A percentile compares a stretch with the other conserved stretches of the same genome.
These are phyloP conservation scores for Verticillium nonalfalfae DNA, from an alignment of 2,329 filamentous ascomycete genomes.

Conservation along the genomic window DNA sequence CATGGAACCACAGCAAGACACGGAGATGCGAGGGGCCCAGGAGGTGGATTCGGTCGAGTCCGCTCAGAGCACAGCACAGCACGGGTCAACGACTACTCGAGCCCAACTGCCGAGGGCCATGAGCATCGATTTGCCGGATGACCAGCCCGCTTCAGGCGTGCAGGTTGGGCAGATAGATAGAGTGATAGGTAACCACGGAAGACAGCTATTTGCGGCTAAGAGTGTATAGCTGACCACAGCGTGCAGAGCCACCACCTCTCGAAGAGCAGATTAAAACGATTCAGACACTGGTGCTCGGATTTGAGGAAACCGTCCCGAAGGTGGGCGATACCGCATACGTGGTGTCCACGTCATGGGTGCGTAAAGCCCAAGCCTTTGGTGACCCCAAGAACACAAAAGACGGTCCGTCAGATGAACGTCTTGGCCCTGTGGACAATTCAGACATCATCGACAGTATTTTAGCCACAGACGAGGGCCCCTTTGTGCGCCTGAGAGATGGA, in stretches of 20 bases:
- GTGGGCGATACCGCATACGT: conserved; percentile 73
- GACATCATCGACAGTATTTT: conserved; percentile 65
- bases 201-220: too few relatives aligned
- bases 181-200: neutral
- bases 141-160: neutral
- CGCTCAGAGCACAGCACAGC: conserved; percentile 1
- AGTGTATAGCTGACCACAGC: neutral
- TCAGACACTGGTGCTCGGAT: conserved; percentile 49
- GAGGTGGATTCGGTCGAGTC: neutral
- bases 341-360: conserved; percentile 75
- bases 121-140: conserved; percentile 28
- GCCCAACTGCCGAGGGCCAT: conserved; percentile 27
- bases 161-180: conserved; percentile 3
- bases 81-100: conserved; percentile 3
- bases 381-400: conserved; percentile 49
- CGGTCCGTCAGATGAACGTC: conserved; percentile 51
- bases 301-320: conserved; percentile 44
- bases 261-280: conserved; percentile 67
- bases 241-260: conserved; percentile 27
- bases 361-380: conserved; percentile 60
- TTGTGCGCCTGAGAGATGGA: conserved; percentile 68
- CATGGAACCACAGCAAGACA: conserved; percentile 46
- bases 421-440: conserved; percentile 83
- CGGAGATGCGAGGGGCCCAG: conserved; percentile 30
- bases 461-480: conserved; percentile 41